Percentiles rank a stretch among this genome's conserved stretches.
Evolutionary conservation across 768 basidiomycete genomes (phyloP).

Genomic region (Hemileccinum rubropunctum): DNA sequence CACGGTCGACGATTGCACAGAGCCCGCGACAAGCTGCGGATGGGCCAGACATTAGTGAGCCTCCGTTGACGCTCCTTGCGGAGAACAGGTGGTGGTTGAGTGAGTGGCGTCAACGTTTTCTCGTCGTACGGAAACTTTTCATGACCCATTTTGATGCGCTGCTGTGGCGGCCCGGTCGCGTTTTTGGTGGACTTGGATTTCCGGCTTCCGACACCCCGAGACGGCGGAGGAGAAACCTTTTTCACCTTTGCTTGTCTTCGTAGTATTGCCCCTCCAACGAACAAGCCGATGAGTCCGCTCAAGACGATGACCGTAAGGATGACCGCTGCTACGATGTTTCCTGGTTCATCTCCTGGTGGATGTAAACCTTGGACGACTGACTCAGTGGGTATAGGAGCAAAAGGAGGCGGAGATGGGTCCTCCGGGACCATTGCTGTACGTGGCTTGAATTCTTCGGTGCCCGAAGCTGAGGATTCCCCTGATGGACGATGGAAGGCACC

Average conservation of each 20-base stretch:
- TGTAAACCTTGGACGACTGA: neutral
- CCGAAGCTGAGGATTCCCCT: neutral
- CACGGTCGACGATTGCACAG: constrained; percentile 7
- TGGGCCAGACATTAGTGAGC: constrained; percentile 21
- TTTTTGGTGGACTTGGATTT: constrained; percentile 6
- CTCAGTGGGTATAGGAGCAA: no score
- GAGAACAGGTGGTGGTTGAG: constrained; percentile 13
- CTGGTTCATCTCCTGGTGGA: constrained; percentile 12
- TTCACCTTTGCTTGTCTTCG: constrained; percentile 16
- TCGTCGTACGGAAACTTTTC: constrained; percentile 14
- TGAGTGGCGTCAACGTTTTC: constrained; percentile 11
- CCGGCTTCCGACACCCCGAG: constrained; percentile 1
- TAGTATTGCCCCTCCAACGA: constrained; percentile 26
- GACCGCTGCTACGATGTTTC: constrained; percentile 21
- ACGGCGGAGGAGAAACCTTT: neutral
- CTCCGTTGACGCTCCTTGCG: constrained; percentile 12
- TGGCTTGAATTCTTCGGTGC: neutral
- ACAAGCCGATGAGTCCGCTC: constrained; percentile 25
- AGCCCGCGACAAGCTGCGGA: constrained; percentile 16
- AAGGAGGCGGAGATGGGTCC: neutral
- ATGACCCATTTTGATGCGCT: neutral
- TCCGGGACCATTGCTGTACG: constrained; percentile 10
- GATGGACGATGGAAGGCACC: constrained; percentile 3
- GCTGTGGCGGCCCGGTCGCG: neutral
- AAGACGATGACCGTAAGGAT: constrained; percentile 26